A percentile compares a stretch with the other conserved stretches of the same genome.
Conservation (phyloP, 495 filamentous ascomycete species). For the Trichoderma virens region DNA sequence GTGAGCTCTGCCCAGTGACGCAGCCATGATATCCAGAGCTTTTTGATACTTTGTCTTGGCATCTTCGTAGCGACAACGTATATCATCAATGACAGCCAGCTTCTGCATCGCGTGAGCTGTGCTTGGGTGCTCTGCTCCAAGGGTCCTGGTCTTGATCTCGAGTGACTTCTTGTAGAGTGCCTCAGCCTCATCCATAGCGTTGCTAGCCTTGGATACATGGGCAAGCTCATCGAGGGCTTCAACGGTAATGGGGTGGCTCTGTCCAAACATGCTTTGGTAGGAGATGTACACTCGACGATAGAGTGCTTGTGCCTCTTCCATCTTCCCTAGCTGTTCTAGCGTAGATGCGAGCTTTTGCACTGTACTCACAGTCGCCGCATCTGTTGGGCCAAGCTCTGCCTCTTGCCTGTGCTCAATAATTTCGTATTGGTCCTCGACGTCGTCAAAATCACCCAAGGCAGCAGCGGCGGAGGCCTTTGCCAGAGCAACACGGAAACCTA, state of each 20-base stretch:
- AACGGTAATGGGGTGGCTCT: conserved; percentile 6
- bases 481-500: conserved; percentile 3
- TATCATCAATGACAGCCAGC: conserved; percentile 8
- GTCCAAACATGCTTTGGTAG: conserved; percentile 5
- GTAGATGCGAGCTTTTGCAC: conserved; percentile 10
- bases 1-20: not conserved
- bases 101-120: not conserved
- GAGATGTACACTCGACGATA: conserved; percentile 12
- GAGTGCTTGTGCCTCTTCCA: conserved; percentile 8
- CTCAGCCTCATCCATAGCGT: conserved; percentile 6
- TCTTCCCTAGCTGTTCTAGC: not conserved
- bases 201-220: conserved; percentile 2
- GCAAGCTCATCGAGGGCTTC: conserved; percentile 10
- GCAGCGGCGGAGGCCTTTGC: not conserved
- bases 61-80: not conserved
- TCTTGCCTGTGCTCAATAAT: conserved; percentile 6
- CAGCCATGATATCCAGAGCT: conserved; percentile 6
- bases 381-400: conserved; percentile 7
- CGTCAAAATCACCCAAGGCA: conserved; percentile 1
- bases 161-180: conserved; percentile 6
- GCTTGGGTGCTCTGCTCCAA: conserved; percentile 10
- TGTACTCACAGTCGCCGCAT: conserved; percentile 8
- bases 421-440: conserved; percentile 3
- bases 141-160: conserved; percentile 4
- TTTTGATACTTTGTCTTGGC: conserved; percentile 1